phyloP scores from a whole-genome alignment of 1,284 basidiomycete species.

The Cutaneotrichosporon cutaneum region DNA sequence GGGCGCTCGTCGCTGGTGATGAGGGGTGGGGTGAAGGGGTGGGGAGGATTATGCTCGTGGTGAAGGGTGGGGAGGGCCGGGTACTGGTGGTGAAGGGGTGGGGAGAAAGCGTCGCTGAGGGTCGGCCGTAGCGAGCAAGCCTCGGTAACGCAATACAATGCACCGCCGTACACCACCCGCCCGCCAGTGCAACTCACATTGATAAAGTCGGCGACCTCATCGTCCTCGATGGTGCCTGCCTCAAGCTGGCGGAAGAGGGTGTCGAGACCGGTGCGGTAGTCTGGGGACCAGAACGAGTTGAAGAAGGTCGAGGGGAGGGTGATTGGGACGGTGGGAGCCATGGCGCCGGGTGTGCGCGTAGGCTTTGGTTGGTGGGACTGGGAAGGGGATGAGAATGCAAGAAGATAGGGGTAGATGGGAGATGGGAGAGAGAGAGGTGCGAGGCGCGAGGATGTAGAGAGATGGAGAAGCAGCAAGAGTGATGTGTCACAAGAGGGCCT shows the following conservation, averaged over 20 bases:
- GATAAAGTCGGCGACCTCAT: constrained; percentile 76
- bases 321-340: constrained; percentile 68
- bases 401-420: neutral
- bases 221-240: constrained; percentile 67
- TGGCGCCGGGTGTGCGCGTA: neutral
- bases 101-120: neutral
- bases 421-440: neutral
- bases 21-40: neutral
- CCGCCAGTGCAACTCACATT: constrained; percentile 56
- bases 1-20: constrained; percentile 15
- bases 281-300: constrained; percentile 90
- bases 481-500: no score
- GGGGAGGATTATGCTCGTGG: constrained; percentile 33
- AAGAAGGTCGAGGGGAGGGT: constrained; percentile 78
- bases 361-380: neutral
- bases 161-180: neutral
- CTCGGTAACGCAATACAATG: neutral
- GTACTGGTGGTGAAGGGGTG: no score
- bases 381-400: neutral
- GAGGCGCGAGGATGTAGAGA: neutral
- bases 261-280: constrained; percentile 77
- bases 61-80: no score
- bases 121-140: neutral
- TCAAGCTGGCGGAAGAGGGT: constrained; percentile 73
- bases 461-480: neutral